These are phyloP conservation scores for Anethum foeniculum DNA, from an alignment of 140 eudicot species.

Conservation along the genomic window DNA sequence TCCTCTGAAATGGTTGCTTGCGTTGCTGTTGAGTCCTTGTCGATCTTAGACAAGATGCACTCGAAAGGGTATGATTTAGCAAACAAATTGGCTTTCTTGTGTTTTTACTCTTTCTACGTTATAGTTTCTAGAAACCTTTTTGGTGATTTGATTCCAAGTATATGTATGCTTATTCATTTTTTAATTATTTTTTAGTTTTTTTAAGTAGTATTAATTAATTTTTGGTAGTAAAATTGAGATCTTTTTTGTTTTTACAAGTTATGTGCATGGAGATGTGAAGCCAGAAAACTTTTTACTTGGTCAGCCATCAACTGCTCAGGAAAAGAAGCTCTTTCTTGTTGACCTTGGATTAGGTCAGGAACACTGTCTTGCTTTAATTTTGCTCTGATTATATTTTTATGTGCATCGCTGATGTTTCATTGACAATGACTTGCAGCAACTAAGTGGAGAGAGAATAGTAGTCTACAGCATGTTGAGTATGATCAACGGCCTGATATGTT, in stretches of 20 bases:
- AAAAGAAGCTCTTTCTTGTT: slow-evolving; percentile 85
- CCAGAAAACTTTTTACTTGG: slow-evolving; percentile 99
- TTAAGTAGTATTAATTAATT: neutral
- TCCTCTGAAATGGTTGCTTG: slow-evolving; percentile 93
- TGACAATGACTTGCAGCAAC: slow-evolving; percentile 50
- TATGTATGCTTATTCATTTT: neutral
- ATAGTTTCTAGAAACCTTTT: slow-evolving; percentile 5
- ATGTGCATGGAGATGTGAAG: slow-evolving; percentile 97
- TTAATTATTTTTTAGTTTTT: neutral
- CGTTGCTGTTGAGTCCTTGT: slow-evolving; percentile 91
- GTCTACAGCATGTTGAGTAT: slow-evolving; percentile 76
- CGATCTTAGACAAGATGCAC: slow-evolving; percentile 93
- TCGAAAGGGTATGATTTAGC: slow-evolving; percentile 57
- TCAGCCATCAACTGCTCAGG: slow-evolving; percentile 76
- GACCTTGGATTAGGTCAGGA: slow-evolving; percentile 83
- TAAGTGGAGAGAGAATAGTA: slow-evolving; percentile 73
- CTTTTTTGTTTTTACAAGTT: slow-evolving; percentile 31
- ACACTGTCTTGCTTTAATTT: slow-evolving; percentile 11
- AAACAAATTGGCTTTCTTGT: neutral
- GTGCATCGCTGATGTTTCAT: slow-evolving; percentile 11
- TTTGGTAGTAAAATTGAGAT: neutral
- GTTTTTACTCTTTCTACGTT: neutral
- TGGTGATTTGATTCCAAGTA: neutral
- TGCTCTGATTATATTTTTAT: neutral
- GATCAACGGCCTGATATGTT: slow-evolving; percentile 98